phyloP scores from a whole-genome alignment of 129 eudicot genomes.

The Escallonia rubra region DNA sequence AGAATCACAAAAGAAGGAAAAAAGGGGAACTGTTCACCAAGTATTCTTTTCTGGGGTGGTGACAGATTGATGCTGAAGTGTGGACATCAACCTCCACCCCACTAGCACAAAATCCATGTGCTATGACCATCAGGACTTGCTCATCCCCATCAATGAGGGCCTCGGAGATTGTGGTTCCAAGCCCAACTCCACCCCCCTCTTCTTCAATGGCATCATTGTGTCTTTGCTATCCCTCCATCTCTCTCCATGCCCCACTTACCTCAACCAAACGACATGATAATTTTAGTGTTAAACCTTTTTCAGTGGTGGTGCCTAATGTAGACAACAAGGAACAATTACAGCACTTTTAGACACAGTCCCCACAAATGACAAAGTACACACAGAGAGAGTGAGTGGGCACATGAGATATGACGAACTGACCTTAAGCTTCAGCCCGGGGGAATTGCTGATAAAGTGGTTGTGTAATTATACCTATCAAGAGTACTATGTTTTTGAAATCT shows the following conservation, averaged over 20 bases:
- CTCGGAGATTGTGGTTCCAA: slow-evolving; percentile 5
- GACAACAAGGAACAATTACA: slow-evolving; percentile 11
- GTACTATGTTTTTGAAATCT: background rate
- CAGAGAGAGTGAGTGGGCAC: slow-evolving; percentile 2
- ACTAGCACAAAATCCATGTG: background rate
- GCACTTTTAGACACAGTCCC: slow-evolving; percentile 16
- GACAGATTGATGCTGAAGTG: slow-evolving; percentile 4
- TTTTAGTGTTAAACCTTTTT: slow-evolving; percentile 16
- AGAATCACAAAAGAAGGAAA: background rate
- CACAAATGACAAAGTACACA: background rate
- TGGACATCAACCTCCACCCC: slow-evolving; percentile 6
- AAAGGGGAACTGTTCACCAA: background rate
- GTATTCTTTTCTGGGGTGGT: background rate
- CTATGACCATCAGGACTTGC: background rate
- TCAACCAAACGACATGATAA: slow-evolving; percentile 9
- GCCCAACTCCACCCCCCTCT: slow-evolving; percentile 7
- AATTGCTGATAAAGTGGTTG: too few relatives aligned
- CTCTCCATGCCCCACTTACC: slow-evolving; percentile 3
- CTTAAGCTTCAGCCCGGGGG: too few relatives aligned
- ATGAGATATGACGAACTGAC: background rate
- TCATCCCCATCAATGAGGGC: slow-evolving; percentile 1
- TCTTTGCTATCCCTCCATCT: background rate
- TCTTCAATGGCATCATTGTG: slow-evolving; percentile 4
- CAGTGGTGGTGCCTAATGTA: slow-evolving; percentile 18
- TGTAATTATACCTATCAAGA: too few relatives aligned